Evolutionary conservation across 1,284 basidiomycete genomes (phyloP).

Genomic region (Malassezia restricta): DNA sequence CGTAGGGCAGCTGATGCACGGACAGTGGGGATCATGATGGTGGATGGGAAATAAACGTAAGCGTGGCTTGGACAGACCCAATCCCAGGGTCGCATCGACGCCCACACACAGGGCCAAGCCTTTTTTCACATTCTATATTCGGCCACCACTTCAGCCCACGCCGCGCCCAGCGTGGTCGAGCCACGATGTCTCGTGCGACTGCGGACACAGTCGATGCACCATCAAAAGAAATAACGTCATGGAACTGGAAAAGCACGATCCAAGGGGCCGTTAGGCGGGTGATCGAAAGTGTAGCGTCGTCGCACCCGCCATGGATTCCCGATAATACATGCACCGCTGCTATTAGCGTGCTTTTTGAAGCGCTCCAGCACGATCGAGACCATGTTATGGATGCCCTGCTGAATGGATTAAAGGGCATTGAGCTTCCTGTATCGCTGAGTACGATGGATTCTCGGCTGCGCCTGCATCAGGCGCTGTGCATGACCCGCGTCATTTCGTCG

Average conservation of each 20-base stretch:
- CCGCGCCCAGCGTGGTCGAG: no score
- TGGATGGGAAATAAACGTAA: neutral
- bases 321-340: neutral
- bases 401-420: neutral
- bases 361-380: neutral
- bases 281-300: neutral
- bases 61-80: no score
- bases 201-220: no score
- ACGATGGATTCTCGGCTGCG: neutral
- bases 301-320: neutral
- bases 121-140: no score
- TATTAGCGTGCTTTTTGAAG: neutral
- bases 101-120: no score
- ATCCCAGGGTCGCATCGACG: no score
- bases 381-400: neutral
- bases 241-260: neutral
- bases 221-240: neutral
- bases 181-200: no score
- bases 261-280: neutral
- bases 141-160: no score
- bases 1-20: neutral
- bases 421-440: neutral
- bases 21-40: neutral
- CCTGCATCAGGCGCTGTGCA: neutral
- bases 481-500: slow-evolving; percentile 1